These are phyloP conservation scores for Pseudocercospora cruenta DNA, from an alignment of 2,329 filamentous ascomycete species.

Conservation along the genomic window DNA sequence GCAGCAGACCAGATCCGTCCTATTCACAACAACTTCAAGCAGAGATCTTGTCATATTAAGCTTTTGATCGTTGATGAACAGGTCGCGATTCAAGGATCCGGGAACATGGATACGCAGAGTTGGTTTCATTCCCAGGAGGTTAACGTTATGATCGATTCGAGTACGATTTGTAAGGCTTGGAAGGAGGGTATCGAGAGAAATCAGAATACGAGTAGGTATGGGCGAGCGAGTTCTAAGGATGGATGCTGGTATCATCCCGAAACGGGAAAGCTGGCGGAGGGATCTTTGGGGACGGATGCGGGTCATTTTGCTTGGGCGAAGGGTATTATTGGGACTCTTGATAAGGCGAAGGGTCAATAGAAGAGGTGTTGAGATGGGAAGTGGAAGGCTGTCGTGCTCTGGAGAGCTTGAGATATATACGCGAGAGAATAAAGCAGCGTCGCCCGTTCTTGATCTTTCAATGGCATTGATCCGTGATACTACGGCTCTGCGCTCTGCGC, in stretches of 20 bases:
- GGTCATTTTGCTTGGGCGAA: slow-evolving; percentile 30
- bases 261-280: slow-evolving; percentile 44
- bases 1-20: slow-evolving; percentile 72
- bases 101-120: slow-evolving; percentile 79
- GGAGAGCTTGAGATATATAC: not conserved
- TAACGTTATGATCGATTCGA: slow-evolving; percentile 73
- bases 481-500: not conserved
- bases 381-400: not conserved
- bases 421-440: not conserved
- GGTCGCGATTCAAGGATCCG: slow-evolving; percentile 73
- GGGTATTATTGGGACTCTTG: slow-evolving; percentile 25
- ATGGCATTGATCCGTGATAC: too few relatives aligned
- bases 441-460: not conserved
- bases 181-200: slow-evolving; percentile 49
- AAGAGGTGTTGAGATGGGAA: not conserved
- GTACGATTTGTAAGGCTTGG: slow-evolving; percentile 56
- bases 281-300: slow-evolving; percentile 47
- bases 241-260: slow-evolving; percentile 64
- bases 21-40: slow-evolving; percentile 67
- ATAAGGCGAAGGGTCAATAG: slow-evolving; percentile 23
- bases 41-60: slow-evolving; percentile 75
- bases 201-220: slow-evolving; percentile 67
- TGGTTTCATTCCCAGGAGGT: slow-evolving; percentile 80
- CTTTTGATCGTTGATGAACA: slow-evolving; percentile 72
- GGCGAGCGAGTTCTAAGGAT: slow-evolving; percentile 56